Base-by-base conservation (phyloP, 192 early-diverging fungal genomes). In the Linnemannia hyalina region DNA sequence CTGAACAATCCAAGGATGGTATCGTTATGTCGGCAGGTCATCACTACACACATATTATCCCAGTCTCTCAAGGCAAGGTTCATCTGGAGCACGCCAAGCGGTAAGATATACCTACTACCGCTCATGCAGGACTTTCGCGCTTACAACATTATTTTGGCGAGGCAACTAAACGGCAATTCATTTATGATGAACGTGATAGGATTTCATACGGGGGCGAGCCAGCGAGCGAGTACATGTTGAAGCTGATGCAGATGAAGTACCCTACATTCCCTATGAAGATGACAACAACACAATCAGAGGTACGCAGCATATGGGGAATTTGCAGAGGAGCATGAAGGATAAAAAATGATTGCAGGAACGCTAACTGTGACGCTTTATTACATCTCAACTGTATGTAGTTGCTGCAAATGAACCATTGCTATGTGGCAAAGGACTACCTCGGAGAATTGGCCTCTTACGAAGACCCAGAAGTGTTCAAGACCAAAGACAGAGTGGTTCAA, bases 241-340 rank as follows among this genome's bases (percentile, higher is more conserved):
- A 95, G 82, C 91, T 97, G 3, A 89, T 98, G 90, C 96, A 98
- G 88, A 91, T 95, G 49, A 98, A 98, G 81, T 98, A 98, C 79
- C 94, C 97, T 0, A 94, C 92, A 1, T 97, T 98, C 70, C 97
- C 97, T 0, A 92, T 93, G 82, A 96, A 95, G 74, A 93, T 98
- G 86, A 94, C 95, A 2, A 80, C 91, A 15, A 89, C 88, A 60
- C 95, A 98, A 82, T 92, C 96, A 29, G 91, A 94, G 86, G 93
- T 95, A 88, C 47, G 16, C n/a, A 23, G 44, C 29, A 47, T 10
- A 42, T 29, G 29, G 32, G 38, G 46, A 16, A 16, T 29, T 26
- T 74, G 13, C 23, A 29, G 3, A 49, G 10, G 13, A 29, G 8
- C 2, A 20, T 0, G 3, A 23, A 23, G 16, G 0, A 41, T 3